A percentile compares a stretch with the other conserved stretches of the same genome.
Conservation (phyloP, 202 grass and related monocot genomes). For the Cymbopogon flexuosus region DNA sequence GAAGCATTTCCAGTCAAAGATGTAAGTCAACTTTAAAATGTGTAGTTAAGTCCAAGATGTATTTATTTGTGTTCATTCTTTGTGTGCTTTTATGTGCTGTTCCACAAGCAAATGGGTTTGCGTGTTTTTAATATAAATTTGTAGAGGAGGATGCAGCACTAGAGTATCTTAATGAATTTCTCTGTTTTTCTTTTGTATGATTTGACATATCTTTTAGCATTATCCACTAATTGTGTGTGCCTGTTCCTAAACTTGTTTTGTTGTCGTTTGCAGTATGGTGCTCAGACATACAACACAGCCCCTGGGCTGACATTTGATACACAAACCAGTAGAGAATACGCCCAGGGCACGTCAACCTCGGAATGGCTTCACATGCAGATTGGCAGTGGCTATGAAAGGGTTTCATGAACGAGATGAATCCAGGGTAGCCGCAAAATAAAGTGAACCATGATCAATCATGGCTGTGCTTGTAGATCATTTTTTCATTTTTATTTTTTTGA, state of each 20-base stretch:
- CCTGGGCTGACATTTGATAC: conserved; percentile 58
- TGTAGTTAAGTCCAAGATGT: conserved; percentile 17
- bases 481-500: conserved; percentile 11
- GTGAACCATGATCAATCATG: conserved; percentile 32
- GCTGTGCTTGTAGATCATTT: conserved; percentile 42
- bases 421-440: conserved; percentile 10
- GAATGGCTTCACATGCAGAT: conserved; percentile 99
- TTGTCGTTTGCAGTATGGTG: conserved; percentile 41
- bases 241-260: neutral
- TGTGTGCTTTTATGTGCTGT: neutral
- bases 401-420: conserved; percentile 50
- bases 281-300: conserved; percentile 53
- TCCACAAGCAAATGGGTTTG: neutral
- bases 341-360: conserved; percentile 45
- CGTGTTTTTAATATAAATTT: neutral
- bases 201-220: neutral
- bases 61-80: neutral
- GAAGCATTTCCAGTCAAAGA: conserved; percentile 79
- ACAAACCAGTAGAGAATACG: conserved; percentile 61
- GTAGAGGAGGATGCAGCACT: neutral
- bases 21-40: conserved; percentile 52
- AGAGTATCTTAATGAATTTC: neutral
- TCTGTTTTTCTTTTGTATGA: neutral
- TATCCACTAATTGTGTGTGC: neutral
- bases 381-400: conserved; percentile 75